These are phyloP conservation scores for Aegilops speltoides DNA, from an alignment of 176 grass and related monocot species.

Conservation along the genomic window DNA sequence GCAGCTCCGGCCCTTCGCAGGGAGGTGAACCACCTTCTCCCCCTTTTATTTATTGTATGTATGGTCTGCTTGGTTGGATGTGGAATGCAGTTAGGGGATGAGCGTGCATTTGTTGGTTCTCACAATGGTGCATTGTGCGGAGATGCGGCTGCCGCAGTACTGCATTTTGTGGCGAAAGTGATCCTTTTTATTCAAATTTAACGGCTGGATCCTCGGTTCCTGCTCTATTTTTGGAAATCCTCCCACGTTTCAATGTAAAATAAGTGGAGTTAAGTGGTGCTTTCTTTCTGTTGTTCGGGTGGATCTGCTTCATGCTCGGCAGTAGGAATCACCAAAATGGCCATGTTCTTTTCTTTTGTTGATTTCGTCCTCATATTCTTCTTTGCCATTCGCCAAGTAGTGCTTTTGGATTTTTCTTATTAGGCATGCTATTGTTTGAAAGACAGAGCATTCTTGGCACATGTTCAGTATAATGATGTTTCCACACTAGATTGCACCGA, in stretches of 20 bases:
- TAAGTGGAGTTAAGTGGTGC: not conserved
- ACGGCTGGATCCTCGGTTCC: not conserved
- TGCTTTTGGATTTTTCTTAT: not conserved
- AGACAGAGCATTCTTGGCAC: not conserved
- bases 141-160: not conserved
- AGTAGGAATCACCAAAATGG: not conserved
- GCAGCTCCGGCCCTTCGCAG: not conserved
- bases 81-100: not conserved
- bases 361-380: not conserved
- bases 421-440: not conserved
- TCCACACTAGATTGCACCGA: not conserved
- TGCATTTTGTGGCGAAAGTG: not conserved
- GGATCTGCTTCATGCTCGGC: not conserved
- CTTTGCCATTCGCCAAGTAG: too few species aligned
- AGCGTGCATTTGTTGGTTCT: not conserved
- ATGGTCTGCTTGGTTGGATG: too few species aligned
- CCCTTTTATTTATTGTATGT: not conserved
- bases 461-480: not conserved
- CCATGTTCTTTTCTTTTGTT: not conserved
- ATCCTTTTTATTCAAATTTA: not conserved
- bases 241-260: not conserved
- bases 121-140: not conserved
- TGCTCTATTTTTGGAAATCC: not conserved
- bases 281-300: not conserved
- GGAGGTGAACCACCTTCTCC: not conserved